Base-by-base conservation (phyloP, 306 rosid species). In the Prunus padus region DNA sequence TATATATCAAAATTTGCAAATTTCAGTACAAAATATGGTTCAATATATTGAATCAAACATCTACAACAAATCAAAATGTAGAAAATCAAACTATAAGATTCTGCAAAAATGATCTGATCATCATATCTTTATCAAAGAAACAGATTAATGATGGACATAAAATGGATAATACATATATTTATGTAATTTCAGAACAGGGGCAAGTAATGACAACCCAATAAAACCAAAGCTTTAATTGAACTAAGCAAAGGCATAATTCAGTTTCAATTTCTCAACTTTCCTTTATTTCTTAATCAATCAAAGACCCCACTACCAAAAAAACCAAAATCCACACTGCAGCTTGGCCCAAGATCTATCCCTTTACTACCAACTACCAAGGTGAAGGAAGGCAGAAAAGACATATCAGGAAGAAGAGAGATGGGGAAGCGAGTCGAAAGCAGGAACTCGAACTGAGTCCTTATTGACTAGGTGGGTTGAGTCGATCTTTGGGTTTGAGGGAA, bases 301-400 rank as follows among this genome's bases (percentile, higher is more conserved):
- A 76, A 65, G 49, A 71, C n/a, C 47, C 52, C 65, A 71, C 50
- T 28, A 63, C 33, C 72, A 23, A 1, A 50, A 4, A 46, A 57
- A 46, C 30, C 47, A 33, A 57, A 73, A 77, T 73, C 61, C 99
- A 12, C 99, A 96, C 82, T 86, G 93, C 84, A 96, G 99, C 90
- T 89, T 96, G 76, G 99, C 98, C 90, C 87, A 90, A 80, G 99
- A 96, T 88, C 99, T 79, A 73, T 81, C 90, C 16, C 90, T 26
- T 26, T 26, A 26, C 28, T 26, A 26, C 28, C 28, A 26, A 26
- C 28, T 26, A 26, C 28, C 28, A 26, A 26, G 28, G 28, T 26
- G 28, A 26, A 26, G 28, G 28, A 26, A 26, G 28, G 28, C 28
- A 26, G 28, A 26, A 26, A 26, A 26, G 28, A 26, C 28, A 26